Base-by-base conservation (phyloP, 768 basidiomycete species). In the Boletus vermiculosoides region DNA sequence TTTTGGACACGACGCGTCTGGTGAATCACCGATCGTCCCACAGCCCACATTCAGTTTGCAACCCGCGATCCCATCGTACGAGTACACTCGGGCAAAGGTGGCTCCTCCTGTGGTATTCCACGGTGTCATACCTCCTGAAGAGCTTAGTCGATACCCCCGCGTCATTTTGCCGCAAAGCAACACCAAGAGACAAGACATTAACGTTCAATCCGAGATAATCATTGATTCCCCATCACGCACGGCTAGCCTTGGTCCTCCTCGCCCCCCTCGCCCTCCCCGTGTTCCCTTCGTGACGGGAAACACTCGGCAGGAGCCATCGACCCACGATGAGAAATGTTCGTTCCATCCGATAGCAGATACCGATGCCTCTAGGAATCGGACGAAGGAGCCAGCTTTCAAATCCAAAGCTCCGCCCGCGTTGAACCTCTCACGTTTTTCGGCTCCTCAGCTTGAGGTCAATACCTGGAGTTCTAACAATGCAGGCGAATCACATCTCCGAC, bases 1-100 rank as follows among this genome's bases (percentile, higher is more conserved):
- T 18, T 73, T 68, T 33, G 64, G 68, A 40, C 61, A 72, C 37
- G 42, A 57, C 9, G 64, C 66, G 3, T 66, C 63, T 15, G 41
- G 50, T 20, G 68, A 66, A 58, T 68, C 63, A 1, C 70, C 59
- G 4, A n/a, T 56, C 15, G 46, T 4, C 25, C 60, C 63, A 4
- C 54, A 42, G 4, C 41, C 25, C 8, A 37, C 33, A 5, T 36
- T 31, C 34, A 6, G 22, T 44, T 39, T 45, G 28, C 57, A 25
- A 36, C n/a, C 45, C 1, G 13, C 25, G 23, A 11, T 55, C 13
- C 50, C 57, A n/a, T n/a, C 54, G 13, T 22, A 58, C 39, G 50
- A 50, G 33, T 55, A 56, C 25, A 48, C 44, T n/a, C 46, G 44
- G 20, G 46, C 16, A 30, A 60, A 57, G 45, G 45, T 42, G 15